Conservation (phyloP, 345 rosid genomes). For the Combretum micranthum region DNA sequence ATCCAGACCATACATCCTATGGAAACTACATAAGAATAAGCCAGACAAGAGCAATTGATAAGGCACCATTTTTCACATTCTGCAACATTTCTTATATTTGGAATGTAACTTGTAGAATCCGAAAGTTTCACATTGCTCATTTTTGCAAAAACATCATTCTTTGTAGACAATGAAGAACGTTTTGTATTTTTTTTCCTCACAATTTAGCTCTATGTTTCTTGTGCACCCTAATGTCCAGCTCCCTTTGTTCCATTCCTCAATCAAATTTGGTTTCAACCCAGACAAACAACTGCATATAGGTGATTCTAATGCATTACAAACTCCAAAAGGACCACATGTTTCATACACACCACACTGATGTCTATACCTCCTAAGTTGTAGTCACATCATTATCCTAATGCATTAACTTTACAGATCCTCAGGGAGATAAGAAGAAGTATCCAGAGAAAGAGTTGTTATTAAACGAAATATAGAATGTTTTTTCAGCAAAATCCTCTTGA, state of each 20-base stretch:
- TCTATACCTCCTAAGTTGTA: background rate
- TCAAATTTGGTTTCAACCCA: conserved; percentile 25
- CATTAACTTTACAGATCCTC: conserved; percentile 2
- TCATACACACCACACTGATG: conserved; percentile 21
- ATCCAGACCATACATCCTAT: no score
- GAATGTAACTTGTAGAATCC: no score
- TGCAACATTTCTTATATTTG: no score
- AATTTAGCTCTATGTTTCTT: conserved; percentile 6
- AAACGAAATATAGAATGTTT: conserved; percentile 2
- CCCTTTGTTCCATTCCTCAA: conserved; percentile 10
- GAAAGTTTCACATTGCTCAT: no score
- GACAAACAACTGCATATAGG: conserved; percentile 22
- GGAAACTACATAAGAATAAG: no score
- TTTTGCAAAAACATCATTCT: no score
- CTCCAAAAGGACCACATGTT: conserved; percentile 21
- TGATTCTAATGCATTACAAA: conserved; percentile 11
- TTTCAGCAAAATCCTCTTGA: background rate
- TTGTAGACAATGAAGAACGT: background rate
- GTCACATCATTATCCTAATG: conserved; percentile 12
- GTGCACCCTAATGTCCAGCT: conserved; percentile 22
- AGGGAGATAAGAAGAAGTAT: conserved; percentile 10
- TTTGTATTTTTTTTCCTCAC: conserved; percentile 6
- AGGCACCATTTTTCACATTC: no score
- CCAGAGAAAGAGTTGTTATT: background rate
- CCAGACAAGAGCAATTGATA: no score